Base-by-base conservation (phyloP, 2,329 filamentous ascomycete genomes). In the Aspergillus nomiae region DNA sequence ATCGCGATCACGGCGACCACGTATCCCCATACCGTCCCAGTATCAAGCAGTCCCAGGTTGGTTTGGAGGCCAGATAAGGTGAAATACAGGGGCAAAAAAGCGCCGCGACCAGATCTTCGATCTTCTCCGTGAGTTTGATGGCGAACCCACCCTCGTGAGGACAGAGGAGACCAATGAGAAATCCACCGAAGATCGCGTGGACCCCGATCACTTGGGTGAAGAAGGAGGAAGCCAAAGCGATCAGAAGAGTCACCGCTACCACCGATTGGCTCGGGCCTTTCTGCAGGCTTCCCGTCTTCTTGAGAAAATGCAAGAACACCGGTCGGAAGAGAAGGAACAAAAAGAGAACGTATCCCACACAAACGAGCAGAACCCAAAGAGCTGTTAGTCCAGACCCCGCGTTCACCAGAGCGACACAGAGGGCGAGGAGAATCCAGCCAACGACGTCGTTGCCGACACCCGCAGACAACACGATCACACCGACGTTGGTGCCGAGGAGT, bases 401-500 rank as follows among this genome's bases (percentile, higher is more conserved):
- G 73, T 98, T 98, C 71, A 97, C 94, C 30, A 98, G 85, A 0
- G 94, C 92, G 38, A 98, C 94, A 69, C 94, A 97, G 32, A 98
- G 89, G 0, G 94, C 94, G 28, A 98, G 88, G 19, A 98, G 83
- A 67, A 97, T 90, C 94, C 94, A 98, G 62, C 92, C 92, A 4
- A 90, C 87, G 19, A 95, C 92, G 73, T 98, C 94, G 74, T 98
- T 97, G 1, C 92, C 92, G 16, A 97, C 93, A 58, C 94, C 94
- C 7, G 94, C 94, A 3, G 94, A 93, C 10, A 97, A 84, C 1
- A 94, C 91, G 43, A 96, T 96, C 41, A 97, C 87, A 72, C 94
- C 94, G 6, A 97, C 94, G 0, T 90, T 86, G 2, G 92, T 95
- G 60, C 86, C 82, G 5, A 98, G 87, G 56, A 98, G 83, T 71